Evolutionary conservation across 805 yeast genomes (phyloP), one percentile per base, ranked within the genome.

Genomic region (Yarrowia deformans): DNA sequence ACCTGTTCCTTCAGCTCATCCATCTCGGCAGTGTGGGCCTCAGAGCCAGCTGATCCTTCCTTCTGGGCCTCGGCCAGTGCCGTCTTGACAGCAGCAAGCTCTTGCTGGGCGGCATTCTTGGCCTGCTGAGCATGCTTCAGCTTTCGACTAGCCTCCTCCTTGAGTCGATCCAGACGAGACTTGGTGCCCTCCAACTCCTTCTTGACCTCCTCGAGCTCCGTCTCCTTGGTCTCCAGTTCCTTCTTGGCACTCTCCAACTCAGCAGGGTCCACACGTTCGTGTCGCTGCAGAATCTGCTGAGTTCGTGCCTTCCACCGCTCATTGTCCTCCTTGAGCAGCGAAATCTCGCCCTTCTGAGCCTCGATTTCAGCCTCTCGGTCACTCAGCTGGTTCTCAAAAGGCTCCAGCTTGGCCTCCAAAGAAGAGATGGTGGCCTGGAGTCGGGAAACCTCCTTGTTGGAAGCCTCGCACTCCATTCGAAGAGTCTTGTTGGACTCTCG

Each of bases 401-500:
- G 88, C 42, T 82, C 83, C 4, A 85, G 49, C 67, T 81, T 79
- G 1, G 66, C 73, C 6, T 76, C 72, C 2, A 81, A 64, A 0
- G 70, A 72, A 3, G 75, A 74, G 16, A 86, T 67, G 70, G 83
- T 78, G 1, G 70, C 60, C 73, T 86, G 85, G 48, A 88, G 79
- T 8, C 76, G 76, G 49, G 74, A 72, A 14, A 81, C 78, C 67
- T 75, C 78, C 16, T 74, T 72, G 29, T 75, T 69, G 50, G 77
- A 77, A 4, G 74, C 70, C 32, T 77, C 75, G 68, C 82, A 78
- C 67, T 88, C 91, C 68, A 81, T 80, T 64, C 93, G 82, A 72
- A 90, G 80, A 1, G 90, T 84, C 9, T 82, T 79, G 73, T 90
- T 90, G 73, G 91, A 88, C 76, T 90, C 94, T 67, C 90, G 81